These are phyloP conservation scores for Malassezia cuniculi DNA, from an alignment of 1,284 basidiomycete genomes.

Conservation along the genomic window DNA sequence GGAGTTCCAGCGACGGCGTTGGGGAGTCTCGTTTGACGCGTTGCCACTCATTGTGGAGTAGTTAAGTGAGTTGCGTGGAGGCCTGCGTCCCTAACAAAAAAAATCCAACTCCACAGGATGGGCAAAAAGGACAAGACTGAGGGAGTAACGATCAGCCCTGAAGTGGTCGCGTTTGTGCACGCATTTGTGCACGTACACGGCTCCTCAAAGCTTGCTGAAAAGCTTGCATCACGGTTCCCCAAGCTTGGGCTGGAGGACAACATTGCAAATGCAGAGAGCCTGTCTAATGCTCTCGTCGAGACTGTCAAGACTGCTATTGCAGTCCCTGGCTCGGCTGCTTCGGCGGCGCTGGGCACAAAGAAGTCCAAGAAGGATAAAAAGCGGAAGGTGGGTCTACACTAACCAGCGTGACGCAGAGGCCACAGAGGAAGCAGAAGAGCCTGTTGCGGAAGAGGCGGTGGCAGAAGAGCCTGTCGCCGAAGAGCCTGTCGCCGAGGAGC, in stretches of 20 bases:
- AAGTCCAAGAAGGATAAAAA: conserved; percentile 2
- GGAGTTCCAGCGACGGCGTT: too few relatives aligned
- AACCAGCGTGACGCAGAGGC: too few relatives aligned
- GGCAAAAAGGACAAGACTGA: too few relatives aligned
- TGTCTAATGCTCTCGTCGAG: conserved; percentile 9
- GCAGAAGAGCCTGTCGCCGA: not conserved
- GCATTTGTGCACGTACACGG: conserved; percentile 9
- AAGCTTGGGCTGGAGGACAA: conserved; percentile 2
- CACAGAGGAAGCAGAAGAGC: not conserved
- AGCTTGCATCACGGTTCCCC: conserved; percentile 9
- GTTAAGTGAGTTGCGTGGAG: too few relatives aligned
- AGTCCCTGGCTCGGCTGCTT: too few relatives aligned
- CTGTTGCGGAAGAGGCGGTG: not conserved
- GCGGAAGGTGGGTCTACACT: not conserved
- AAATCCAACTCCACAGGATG: too few relatives aligned
- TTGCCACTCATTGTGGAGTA: too few relatives aligned
- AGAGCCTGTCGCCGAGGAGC: not conserved
- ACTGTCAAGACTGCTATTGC: not conserved
- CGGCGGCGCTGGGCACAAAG: not conserved
- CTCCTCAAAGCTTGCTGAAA: conserved; percentile 7
- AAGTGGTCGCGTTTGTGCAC: conserved; percentile 7
- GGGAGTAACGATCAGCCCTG: too few relatives aligned
- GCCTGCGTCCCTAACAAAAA: too few relatives aligned
- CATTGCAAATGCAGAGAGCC: not conserved
- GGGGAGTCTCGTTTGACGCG: too few relatives aligned